phyloP scores from a whole-genome alignment of 305 asterid species.

The Solanum hybrid region DNA sequence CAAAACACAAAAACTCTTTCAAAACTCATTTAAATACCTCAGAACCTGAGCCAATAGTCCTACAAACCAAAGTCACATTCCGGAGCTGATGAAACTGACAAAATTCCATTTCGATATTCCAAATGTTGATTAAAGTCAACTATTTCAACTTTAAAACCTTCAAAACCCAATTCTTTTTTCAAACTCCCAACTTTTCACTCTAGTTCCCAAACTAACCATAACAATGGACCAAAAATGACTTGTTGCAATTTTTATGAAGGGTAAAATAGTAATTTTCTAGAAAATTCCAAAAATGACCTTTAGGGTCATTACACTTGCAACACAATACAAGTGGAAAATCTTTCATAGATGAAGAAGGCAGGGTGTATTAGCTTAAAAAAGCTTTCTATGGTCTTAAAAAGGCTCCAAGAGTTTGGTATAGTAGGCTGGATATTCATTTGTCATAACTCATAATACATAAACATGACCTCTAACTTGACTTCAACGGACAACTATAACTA shows the following conservation, averaged over 20 bases:
- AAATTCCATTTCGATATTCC: neutral
- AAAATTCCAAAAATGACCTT: neutral
- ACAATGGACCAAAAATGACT: neutral
- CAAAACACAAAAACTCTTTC: neutral
- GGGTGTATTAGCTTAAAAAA: neutral
- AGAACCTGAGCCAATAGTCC: neutral
- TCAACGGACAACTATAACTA: neutral
- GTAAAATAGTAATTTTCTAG: neutral
- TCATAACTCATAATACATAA: too few relatives aligned
- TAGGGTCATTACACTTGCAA: neutral
- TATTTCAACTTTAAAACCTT: neutral
- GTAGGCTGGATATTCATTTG: neutral
- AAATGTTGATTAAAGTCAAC: neutral
- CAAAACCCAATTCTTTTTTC: neutral
- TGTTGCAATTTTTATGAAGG: neutral
- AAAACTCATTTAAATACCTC: neutral
- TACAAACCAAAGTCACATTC: neutral
- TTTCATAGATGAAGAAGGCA: neutral
- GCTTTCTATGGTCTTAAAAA: neutral
- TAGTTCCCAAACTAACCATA: neutral
- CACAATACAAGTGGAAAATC: neutral
- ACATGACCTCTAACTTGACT: neutral
- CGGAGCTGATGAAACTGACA: neutral
- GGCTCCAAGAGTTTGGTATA: neutral
- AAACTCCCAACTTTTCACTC: neutral